Evolutionary conservation across 2,329 filamentous ascomycete genomes (phyloP).

Genomic region (Gnomoniopsis sp.): DNA sequence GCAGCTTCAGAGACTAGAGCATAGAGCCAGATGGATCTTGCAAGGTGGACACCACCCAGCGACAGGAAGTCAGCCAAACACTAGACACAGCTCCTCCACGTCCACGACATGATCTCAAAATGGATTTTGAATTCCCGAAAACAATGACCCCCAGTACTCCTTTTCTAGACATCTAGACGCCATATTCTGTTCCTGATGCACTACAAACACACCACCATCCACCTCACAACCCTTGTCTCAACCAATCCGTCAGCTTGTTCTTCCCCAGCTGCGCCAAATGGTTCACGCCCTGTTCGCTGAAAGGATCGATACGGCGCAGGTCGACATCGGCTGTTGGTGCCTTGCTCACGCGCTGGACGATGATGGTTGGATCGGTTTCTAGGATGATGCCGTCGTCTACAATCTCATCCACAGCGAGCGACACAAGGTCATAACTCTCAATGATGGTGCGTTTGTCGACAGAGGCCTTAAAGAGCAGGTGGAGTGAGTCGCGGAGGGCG

Average conservation of each 20-base stretch:
- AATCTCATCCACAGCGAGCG: slow-evolving; percentile 91
- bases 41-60: not conserved
- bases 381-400: slow-evolving; percentile 94
- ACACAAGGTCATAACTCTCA: slow-evolving; percentile 97
- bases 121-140: slow-evolving; percentile 13
- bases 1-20: slow-evolving; percentile 58
- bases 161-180: slow-evolving; percentile 19
- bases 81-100: not conserved
- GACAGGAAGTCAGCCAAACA: not conserved
- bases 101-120: slow-evolving; percentile 6
- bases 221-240: slow-evolving; percentile 74
- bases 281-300: slow-evolving; percentile 92
- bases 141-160: slow-evolving; percentile 16
- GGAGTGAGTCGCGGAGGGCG: slow-evolving; percentile 84
- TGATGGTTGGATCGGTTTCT: slow-evolving; percentile 93
- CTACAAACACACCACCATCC: slow-evolving; percentile 3
- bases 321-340: slow-evolving; percentile 89
- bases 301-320: slow-evolving; percentile 82
- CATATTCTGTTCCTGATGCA: not conserved
- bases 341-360: slow-evolving; percentile 87
- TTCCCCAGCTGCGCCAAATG: slow-evolving; percentile 94
- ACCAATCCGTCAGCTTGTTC: slow-evolving; percentile 83
- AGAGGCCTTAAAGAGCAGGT: slow-evolving; percentile 93
- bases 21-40: slow-evolving; percentile 32
- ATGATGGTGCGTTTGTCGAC: slow-evolving; percentile 97